Percentiles rank a stretch among this genome's conserved stretches.
Conservation (phyloP, 2,329 filamentous ascomycete genomes). For the Monosporascus cannonballus region DNA sequence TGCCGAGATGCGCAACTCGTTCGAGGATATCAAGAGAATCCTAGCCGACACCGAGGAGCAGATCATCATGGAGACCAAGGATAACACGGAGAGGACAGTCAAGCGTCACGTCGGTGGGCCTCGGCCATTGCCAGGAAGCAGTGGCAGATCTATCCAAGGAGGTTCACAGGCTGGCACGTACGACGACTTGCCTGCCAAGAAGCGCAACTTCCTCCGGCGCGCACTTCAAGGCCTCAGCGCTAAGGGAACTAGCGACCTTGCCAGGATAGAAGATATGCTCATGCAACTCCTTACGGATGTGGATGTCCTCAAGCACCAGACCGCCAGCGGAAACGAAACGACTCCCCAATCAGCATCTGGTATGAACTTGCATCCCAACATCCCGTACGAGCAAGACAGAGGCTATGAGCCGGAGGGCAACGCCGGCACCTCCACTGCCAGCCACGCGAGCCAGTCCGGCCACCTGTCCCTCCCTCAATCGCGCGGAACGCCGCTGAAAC, state of each 20-base stretch:
- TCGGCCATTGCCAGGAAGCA: slow-evolving; percentile 68
- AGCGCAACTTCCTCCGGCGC: slow-evolving; percentile 87
- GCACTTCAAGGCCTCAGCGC: slow-evolving; percentile 86
- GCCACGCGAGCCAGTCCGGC: slow-evolving; percentile 68
- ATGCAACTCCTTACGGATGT: slow-evolving; percentile 90
- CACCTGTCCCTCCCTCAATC: slow-evolving; percentile 59
- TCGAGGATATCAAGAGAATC: slow-evolving; percentile 90
- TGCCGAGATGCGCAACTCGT: slow-evolving; percentile 93
- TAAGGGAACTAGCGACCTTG: slow-evolving; percentile 82
- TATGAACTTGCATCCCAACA: slow-evolving; percentile 58
- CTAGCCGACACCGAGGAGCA: slow-evolving; percentile 85
- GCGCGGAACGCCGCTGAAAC: slow-evolving; percentile 37
- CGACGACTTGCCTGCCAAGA: slow-evolving; percentile 64
- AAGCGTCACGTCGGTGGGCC: slow-evolving; percentile 81
- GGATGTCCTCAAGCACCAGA: slow-evolving; percentile 68
- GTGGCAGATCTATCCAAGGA: slow-evolving; percentile 53
- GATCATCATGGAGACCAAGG: slow-evolving; percentile 80
- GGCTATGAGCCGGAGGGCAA: slow-evolving; percentile 82
- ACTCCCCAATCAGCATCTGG: slow-evolving; percentile 57
- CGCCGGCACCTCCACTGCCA: slow-evolving; percentile 68
- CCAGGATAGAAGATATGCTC: slow-evolving; percentile 85
- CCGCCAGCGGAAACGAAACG: slow-evolving; percentile 32
- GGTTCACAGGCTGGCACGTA: slow-evolving; percentile 48
- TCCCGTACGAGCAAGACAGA: slow-evolving; percentile 60
- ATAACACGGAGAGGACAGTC: slow-evolving; percentile 79